Base-by-base conservation (phyloP, 805 yeast genomes). In the Teunomyces lycoperdinae region DNA sequence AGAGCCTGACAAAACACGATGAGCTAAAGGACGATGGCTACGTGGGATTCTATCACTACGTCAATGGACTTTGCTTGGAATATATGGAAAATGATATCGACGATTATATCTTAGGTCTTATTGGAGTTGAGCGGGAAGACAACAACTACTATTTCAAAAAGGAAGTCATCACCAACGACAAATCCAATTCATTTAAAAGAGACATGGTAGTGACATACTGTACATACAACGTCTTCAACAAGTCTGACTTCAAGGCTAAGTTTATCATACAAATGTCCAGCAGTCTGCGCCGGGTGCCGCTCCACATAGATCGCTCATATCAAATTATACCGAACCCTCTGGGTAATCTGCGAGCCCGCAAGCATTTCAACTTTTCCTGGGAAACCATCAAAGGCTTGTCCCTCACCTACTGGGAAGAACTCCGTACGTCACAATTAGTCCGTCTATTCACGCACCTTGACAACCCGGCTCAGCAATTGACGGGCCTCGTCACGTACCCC, bases 201-300 rank as follows among this genome's bases (percentile, higher is more conserved):
- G 52, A 66, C 56, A 50, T 77, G 41, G 61, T 62, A 43, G 78
- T 78, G 17, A 83, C 89, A 0, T 82, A 75, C 53, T 85, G 89
- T 63, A 66, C 83, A 11, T 89, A 83, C 69, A 91, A 94, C 64
- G 76, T 85, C 14, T 88, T 94, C 58, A 71, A 82, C 33, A 77
- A 77, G 47, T 77, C 85, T 4, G 99, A 92, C 63, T 68, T 91
- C 34, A 74, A 97, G 81, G 89, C 56, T 63, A 82, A 58, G 77
- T 80, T 61, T 50, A 68, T 77, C 14, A 59, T 78, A 5, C 55
- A 57, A 14, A 29, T 49, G 43, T 30, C 33, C 8, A 52, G 53
- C 10, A n/a, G 14, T 13, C 48, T 29, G 39, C 45, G 49, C 30
- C 44, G 31, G 17, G 44, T 24, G 9, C 61, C 67, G 1, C 57